Evolutionary conservation across 805 yeast genomes (phyloP).

Genomic region (Hagleromyces aurorensis): DNA sequence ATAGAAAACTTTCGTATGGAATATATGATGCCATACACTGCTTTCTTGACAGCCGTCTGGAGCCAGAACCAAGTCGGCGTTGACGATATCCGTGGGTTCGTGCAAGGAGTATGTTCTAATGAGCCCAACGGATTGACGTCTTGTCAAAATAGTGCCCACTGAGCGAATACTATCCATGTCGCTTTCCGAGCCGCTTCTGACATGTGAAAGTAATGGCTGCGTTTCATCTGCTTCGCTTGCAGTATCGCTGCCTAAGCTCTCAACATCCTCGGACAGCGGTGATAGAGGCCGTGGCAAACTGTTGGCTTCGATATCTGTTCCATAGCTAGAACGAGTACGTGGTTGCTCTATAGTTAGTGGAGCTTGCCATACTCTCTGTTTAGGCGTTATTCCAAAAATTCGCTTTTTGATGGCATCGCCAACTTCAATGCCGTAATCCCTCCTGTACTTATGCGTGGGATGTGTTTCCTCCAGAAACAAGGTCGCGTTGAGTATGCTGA

Average conservation of each 20-base stretch:
- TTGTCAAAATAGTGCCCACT: slow-evolving; percentile 20
- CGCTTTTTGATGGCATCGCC: slow-evolving; percentile 33
- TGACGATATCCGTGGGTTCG: slow-evolving; percentile 25
- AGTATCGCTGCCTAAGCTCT: background rate
- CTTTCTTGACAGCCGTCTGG: slow-evolving; percentile 18
- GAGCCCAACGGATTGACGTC: slow-evolving; percentile 29
- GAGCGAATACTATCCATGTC: slow-evolving; percentile 24
- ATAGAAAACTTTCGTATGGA: slow-evolving; percentile 29
- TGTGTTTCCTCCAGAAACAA: slow-evolving; percentile 51
- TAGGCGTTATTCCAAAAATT: slow-evolving; percentile 15
- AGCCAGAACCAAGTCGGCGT: slow-evolving; percentile 5
- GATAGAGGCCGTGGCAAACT: slow-evolving; percentile 1
- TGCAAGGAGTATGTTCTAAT: slow-evolving; percentile 29
- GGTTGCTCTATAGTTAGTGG: background rate
- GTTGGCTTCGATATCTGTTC: background rate
- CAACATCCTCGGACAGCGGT: background rate
- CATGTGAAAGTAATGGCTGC: slow-evolving; percentile 13
- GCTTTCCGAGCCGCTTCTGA: slow-evolving; percentile 4
- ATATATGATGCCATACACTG: slow-evolving; percentile 20
- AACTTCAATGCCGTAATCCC: slow-evolving; percentile 39
- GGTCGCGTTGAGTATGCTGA: slow-evolving; percentile 34
- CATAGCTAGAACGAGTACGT: background rate
- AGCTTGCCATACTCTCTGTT: slow-evolving; percentile 25
- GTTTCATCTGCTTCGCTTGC: slow-evolving; percentile 7
- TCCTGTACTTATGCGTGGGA: slow-evolving; percentile 30